A percentile compares a stretch with the other conserved stretches of the same genome.
phyloP scores from a whole-genome alignment of 164 flowering plant genomes.

The Piper longum region DNA sequence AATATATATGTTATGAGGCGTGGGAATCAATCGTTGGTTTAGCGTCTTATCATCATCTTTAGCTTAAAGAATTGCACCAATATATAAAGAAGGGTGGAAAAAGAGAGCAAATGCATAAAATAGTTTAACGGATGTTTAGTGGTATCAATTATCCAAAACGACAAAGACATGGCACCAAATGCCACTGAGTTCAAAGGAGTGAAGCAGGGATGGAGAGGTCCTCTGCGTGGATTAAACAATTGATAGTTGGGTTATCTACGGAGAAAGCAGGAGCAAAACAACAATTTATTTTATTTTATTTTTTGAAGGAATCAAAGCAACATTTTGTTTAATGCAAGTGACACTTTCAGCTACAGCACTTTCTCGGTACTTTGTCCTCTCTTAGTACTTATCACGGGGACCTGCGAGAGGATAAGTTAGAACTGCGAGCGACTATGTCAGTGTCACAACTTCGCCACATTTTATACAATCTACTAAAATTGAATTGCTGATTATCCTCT shows the following conservation, averaged over 20 bases:
- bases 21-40: background rate
- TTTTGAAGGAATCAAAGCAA: no score
- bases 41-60: background rate
- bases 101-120: conserved; percentile 16
- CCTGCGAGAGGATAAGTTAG: no score
- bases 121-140: conserved; percentile 28
- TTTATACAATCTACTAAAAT: no score
- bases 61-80: background rate
- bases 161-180: conserved; percentile 61
- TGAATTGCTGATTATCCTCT: no score
- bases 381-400: no score
- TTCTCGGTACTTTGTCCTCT: no score
- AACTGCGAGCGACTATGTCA: no score
- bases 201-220: conserved; percentile 27
- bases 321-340: no score
- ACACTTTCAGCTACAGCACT: no score
- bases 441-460: no score
- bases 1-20: background rate
- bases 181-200: conserved; percentile 41
- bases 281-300: no score
- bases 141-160: conserved; percentile 51
- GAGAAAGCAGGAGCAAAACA: conserved; percentile 1
- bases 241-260: background rate
- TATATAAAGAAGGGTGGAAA: background rate
- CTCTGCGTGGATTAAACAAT: conserved; percentile 7